Conservation (phyloP, 2,329 filamentous ascomycete genomes). For the Microascus cirrosus region DNA sequence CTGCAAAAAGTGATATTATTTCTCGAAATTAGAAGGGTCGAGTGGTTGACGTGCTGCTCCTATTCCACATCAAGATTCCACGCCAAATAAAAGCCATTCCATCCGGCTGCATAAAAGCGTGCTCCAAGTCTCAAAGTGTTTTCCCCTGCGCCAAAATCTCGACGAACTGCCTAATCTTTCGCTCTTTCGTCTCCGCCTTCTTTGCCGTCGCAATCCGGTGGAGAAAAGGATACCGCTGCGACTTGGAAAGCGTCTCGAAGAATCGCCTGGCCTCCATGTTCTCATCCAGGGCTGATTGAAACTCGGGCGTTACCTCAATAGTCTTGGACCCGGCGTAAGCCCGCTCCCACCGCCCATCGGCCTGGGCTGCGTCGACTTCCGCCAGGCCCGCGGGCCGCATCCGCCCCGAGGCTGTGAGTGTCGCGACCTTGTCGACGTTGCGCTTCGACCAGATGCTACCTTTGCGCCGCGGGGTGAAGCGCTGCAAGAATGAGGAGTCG, state of each 20-base stretch:
- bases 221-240: constrained; percentile 33
- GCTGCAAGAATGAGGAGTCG: constrained; percentile 36
- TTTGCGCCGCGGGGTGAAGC: constrained; percentile 45
- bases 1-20: no score
- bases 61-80: no score
- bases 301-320: not conserved
- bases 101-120: no score
- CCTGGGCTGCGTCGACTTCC: constrained; percentile 42
- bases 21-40: no score
- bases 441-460: constrained; percentile 48
- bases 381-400: constrained; percentile 36
- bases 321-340: not conserved
- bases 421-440: constrained; percentile 40
- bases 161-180: constrained; percentile 29
- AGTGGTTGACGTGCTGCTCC: no score
- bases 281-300: constrained; percentile 19
- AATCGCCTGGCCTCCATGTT: constrained; percentile 21
- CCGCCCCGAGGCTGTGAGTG: constrained; percentile 29
- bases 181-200: constrained; percentile 19
- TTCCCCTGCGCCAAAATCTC: constrained; percentile 22
- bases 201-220: constrained; percentile 31
- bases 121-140: constrained; percentile 10
- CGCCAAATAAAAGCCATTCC: no score
- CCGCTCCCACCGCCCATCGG: constrained; percentile 35
- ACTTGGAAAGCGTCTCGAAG: constrained; percentile 31